Evolutionary conservation across 768 basidiomycete genomes (phyloP).

Genomic region (Leccinum rimulosum): DNA sequence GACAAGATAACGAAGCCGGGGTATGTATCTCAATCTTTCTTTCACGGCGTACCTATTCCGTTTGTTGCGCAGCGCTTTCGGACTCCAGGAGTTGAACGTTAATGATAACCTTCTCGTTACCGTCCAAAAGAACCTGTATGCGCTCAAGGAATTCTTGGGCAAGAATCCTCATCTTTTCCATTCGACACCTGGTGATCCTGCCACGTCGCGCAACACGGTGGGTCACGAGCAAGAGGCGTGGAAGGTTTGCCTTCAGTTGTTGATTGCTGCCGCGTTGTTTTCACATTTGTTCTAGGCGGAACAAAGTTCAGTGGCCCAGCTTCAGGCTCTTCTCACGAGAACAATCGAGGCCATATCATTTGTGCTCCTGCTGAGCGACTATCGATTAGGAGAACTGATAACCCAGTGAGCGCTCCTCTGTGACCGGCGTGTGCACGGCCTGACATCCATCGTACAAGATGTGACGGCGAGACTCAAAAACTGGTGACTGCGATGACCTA

Average conservation of each 20-base stretch:
- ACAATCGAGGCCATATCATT: conserved; percentile 95
- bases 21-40: conserved; percentile 37
- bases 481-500: conserved; percentile 72
- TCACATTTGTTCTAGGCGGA: conserved; percentile 55
- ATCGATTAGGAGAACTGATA: conserved; percentile 82
- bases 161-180: conserved; percentile 86
- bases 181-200: conserved; percentile 69
- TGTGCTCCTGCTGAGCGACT: conserved; percentile 87
- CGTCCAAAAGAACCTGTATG: conserved; percentile 78
- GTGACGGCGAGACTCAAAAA: conserved; percentile 69
- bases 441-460: conserved; percentile 43
- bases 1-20: conserved; percentile 64
- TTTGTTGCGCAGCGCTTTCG: conserved; percentile 35
- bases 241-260: conserved; percentile 52
- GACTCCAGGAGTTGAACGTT: conserved; percentile 57
- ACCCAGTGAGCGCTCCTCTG: conserved; percentile 53
- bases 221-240: conserved; percentile 82
- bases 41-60: not conserved
- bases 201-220: conserved; percentile 50
- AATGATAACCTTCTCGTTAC: conserved; percentile 60
- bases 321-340: conserved; percentile 71
- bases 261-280: not conserved
- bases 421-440: not conserved
- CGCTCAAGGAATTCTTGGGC: conserved; percentile 72
- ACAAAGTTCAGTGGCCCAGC: conserved; percentile 75